A percentile compares a stretch with the other conserved stretches of the same genome.
Conservation (phyloP, 1,284 basidiomycete species). For the Anthracocystis panici-leucophaei region DNA sequence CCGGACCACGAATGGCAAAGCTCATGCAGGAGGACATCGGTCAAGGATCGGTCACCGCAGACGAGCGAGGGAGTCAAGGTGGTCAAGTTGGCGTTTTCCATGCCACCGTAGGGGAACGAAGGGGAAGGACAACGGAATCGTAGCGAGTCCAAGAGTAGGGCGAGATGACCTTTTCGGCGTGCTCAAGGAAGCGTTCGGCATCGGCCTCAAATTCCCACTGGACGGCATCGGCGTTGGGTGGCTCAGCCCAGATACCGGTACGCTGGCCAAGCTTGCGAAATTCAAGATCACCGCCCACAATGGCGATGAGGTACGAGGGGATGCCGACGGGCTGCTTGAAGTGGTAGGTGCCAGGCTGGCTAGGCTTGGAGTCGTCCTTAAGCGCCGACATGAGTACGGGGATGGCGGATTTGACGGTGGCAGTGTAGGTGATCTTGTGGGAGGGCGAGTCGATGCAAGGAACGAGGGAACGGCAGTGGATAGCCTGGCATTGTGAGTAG, state of each 20-base stretch:
- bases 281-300: conserved; percentile 65
- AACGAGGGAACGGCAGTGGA: conserved; percentile 55
- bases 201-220: conserved; percentile 69
- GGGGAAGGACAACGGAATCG: conserved; percentile 93
- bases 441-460: conserved; percentile 67
- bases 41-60: conserved; percentile 60
- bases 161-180: conserved; percentile 66
- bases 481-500: conserved; percentile 92
- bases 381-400: conserved; percentile 69
- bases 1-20: conserved; percentile 68
- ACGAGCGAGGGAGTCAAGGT: conserved; percentile 67
- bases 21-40: conserved; percentile 72
- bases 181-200: conserved; percentile 65
- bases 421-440: conserved; percentile 68
- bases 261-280: conserved; percentile 65
- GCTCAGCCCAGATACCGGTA: conserved; percentile 68
- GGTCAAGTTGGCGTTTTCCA: conserved; percentile 69
- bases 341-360: conserved; percentile 46
- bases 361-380: conserved; percentile 52
- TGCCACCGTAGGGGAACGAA: conserved; percentile 81
- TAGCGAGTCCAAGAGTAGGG: conserved; percentile 88
- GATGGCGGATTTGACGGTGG: conserved; percentile 55
- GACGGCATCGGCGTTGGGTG: conserved; percentile 60
- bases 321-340: conserved; percentile 66
- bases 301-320: conserved; percentile 67